phyloP scores from a whole-genome alignment of 306 rosid genomes.

The Benincasa hispida region DNA sequence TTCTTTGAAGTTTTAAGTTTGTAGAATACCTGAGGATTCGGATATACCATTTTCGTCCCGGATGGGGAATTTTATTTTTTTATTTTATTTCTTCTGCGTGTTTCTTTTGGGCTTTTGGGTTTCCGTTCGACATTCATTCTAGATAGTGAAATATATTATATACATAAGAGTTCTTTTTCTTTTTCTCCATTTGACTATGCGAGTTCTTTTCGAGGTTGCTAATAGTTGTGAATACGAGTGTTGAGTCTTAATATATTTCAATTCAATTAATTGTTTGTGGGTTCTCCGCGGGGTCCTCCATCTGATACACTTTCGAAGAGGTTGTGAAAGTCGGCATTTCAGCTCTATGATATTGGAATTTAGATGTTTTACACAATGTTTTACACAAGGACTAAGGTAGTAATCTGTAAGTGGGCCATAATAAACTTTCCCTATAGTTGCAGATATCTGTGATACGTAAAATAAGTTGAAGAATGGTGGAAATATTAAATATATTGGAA shows the following conservation, averaged over 20 bases:
- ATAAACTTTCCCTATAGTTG: not conserved
- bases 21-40: not conserved
- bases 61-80: not conserved
- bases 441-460: not conserved
- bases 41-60: not conserved
- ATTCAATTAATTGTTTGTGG: not conserved
- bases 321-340: not conserved
- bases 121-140: not conserved
- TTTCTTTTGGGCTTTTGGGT: not conserved
- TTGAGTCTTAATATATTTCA: not conserved
- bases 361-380: not conserved
- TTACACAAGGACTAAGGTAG: not conserved
- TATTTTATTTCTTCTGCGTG: not conserved
- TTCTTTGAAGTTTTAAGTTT: not conserved
- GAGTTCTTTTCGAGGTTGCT: not conserved
- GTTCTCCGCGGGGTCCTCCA: not conserved
- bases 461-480: not conserved
- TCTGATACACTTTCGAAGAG: not conserved
- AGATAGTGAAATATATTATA: not conserved
- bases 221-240: not conserved
- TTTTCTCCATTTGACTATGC: not conserved
- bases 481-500: not conserved
- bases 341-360: not conserved
- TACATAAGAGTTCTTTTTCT: not conserved
- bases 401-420: not conserved